These are phyloP conservation scores for Sphenostylis stenocarpa DNA, from an alignment of 306 rosid species.

Conservation along the genomic window DNA sequence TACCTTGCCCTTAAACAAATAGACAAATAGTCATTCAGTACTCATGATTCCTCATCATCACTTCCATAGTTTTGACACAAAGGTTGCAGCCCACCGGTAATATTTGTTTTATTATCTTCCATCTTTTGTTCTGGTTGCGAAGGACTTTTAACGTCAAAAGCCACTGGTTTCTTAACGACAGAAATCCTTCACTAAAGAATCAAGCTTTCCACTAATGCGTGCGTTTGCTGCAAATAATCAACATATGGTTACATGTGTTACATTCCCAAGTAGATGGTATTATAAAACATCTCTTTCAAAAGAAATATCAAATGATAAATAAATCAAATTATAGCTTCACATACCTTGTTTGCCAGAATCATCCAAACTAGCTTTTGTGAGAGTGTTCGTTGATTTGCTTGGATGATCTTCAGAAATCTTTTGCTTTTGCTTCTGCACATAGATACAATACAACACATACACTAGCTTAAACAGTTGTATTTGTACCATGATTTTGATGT, in stretches of 20 bases:
- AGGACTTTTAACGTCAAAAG: constrained; percentile 22
- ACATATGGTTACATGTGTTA: neutral
- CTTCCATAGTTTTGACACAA: constrained; percentile 61
- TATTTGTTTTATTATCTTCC: constrained; percentile 21
- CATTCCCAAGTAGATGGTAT: constrained; percentile 22
- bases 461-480: neutral
- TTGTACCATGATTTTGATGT: neutral
- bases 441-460: constrained; percentile 21
- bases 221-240: constrained; percentile 48
- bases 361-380: constrained; percentile 47
- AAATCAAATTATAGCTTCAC: neutral
- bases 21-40: neutral
- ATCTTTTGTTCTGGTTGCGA: constrained; percentile 36
- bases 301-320: neutral
- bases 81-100: constrained; percentile 36
- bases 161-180: constrained; percentile 53
- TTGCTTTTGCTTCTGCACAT: constrained; percentile 63
- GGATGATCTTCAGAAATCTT: constrained; percentile 44
- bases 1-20: neutral
- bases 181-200: constrained; percentile 54
- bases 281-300: neutral
- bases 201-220: constrained; percentile 34
- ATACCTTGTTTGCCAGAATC: constrained; percentile 53
- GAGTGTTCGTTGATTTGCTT: constrained; percentile 46
- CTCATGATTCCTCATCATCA: constrained; percentile 49